A percentile compares a stretch with the other conserved stretches of the same genome.
These are phyloP conservation scores for Microcera coccophila DNA, from an alignment of 2,329 filamentous ascomycete species.

Conservation along the genomic window DNA sequence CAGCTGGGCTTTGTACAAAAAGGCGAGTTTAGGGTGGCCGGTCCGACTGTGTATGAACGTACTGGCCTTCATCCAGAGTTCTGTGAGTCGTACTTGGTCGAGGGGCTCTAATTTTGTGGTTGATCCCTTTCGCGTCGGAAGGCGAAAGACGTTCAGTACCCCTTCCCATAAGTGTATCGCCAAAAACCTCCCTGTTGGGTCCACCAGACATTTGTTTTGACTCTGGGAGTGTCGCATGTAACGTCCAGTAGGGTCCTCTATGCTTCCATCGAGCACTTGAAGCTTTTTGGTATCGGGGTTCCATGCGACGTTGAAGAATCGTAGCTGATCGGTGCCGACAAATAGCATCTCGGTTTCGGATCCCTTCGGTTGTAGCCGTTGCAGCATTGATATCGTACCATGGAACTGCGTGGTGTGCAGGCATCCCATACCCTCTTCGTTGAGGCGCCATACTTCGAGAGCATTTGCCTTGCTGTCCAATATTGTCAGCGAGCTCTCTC, in stretches of 20 bases:
- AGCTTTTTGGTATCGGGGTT: conserved; percentile 54
- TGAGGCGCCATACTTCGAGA: conserved; percentile 75
- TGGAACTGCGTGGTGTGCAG: conserved; percentile 70
- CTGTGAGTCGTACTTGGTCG: conserved; percentile 54
- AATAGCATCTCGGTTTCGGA: conserved; percentile 80
- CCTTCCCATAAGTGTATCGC: conserved; percentile 59
- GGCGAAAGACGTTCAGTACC: conserved; percentile 52
- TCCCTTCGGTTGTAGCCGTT: conserved; percentile 72
- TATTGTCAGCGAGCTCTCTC: conserved; percentile 29
- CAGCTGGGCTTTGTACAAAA: conserved; percentile 53
- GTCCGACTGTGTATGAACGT: conserved; percentile 57
- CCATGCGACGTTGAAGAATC: conserved; percentile 90
- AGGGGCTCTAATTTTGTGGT: conserved; percentile 45
- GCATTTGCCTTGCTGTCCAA: conserved; percentile 70
- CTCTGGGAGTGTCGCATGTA: conserved; percentile 75
- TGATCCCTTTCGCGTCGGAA: conserved; percentile 44
- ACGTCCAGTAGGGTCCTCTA: conserved; percentile 53
- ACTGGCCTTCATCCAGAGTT: conserved; percentile 57
- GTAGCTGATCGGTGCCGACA: conserved; percentile 81
- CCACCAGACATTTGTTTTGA: conserved; percentile 76
- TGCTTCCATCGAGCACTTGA: conserved; percentile 48
- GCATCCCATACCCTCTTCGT: conserved; percentile 60
- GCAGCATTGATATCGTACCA: conserved; percentile 81
- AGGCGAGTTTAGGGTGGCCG: conserved; percentile 55
- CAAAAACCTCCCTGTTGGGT: conserved; percentile 66